Base-by-base conservation (phyloP, 768 basidiomycete species). In the Trametes cingulata region DNA sequence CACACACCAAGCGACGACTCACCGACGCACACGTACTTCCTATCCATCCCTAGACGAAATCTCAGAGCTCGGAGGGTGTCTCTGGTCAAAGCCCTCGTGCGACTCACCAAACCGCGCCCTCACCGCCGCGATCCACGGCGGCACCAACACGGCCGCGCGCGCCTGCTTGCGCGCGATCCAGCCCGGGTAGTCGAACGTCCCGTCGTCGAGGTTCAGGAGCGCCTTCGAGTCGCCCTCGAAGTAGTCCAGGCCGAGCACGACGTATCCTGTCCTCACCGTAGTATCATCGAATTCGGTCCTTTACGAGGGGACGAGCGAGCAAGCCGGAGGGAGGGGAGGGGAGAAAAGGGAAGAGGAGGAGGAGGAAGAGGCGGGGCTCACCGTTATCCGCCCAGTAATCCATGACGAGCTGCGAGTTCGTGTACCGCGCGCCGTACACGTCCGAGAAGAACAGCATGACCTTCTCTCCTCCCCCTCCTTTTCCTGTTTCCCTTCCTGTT, bases 331-430 rank as follows among this genome's bases (percentile, higher is more conserved):
- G 29, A 4, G 4, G 29, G 29, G 29, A 33, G 29, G 6, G 6
- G 10, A 5, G 29, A 33, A 33, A 4, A 10, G 6, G 29, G 10
- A 33, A 4, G 29, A 4, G 29, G 10, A 33, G 6, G 29, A 5
- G 29, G 10, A 33, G 6, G 10, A 6, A 5, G 13, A 2, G 7
- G 22, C 29, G 20, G 20, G 22, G 10, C 60, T 46, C 40, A 87
- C 87, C 86, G 19, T 82, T 75, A 7, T 80, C 73, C 1, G 87
- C 86, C 61, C 82, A 85, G 65, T 81, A 88, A 67, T 89, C 86
- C 67, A 86, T 84, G 6, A 88, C 56, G 20, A 87, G 74, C 69
- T 85, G 75, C 48, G 78, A 80, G 68, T 87, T 88, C 61, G 81
- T 51, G 65, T 75, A 85, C 58, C 85, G 78, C 2, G 86, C 81